Evolutionary conservation across 345 rosid species (phyloP), one percentile per base, ranked within the genome.

Genomic region (Dipteronia dyeriana): DNA sequence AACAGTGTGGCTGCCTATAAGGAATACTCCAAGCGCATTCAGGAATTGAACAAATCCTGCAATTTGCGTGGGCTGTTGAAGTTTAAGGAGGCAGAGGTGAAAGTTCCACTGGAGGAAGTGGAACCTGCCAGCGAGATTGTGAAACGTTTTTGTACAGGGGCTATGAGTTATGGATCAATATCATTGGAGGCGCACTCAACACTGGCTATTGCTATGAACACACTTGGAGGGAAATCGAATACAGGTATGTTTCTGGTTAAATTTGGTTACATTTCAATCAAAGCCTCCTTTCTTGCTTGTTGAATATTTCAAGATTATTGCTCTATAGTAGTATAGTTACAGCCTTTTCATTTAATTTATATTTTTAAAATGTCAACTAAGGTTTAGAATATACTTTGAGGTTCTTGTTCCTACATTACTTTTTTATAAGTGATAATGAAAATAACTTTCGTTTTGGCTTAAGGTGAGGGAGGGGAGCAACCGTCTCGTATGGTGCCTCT

Each of bases 381-480:
- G 63, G 26, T 59, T 59, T 25, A 59, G 63, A 59, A 59, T 16
- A 0, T 53, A 53, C 63, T 59, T 22, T 9, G 25, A 59, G 10
- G 13, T 59, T 22, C 63, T 8, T 7, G 1, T 59, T n/a, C 63
- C 23, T 59, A 2, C 63, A 2, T 47, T 25, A 17, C 22, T 43
- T 62, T 0, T 17, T 11, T 45, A 5, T 8, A 20, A 14, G 16
- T 20, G 62, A 2, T 43, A 7, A 25, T 69, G 69, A 45, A 1
- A 69, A 6, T n/a, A 51, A 20, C 56, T 54, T 68, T 43, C 41
- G 56, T 39, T 26, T 70, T 59, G 63, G 8, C 73, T 26, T 54
- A 77, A 96, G 99, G 99, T 61, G 99, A 97, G 96, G 99, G 99
- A 82, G 99, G 99, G 41, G 99, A 97, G 83, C 97, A 92, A 73